Evolutionary conservation across 2,329 filamentous ascomycete species (phyloP), one percentile per base, ranked within the genome.

Genomic region (Colletotrichum salicis): DNA sequence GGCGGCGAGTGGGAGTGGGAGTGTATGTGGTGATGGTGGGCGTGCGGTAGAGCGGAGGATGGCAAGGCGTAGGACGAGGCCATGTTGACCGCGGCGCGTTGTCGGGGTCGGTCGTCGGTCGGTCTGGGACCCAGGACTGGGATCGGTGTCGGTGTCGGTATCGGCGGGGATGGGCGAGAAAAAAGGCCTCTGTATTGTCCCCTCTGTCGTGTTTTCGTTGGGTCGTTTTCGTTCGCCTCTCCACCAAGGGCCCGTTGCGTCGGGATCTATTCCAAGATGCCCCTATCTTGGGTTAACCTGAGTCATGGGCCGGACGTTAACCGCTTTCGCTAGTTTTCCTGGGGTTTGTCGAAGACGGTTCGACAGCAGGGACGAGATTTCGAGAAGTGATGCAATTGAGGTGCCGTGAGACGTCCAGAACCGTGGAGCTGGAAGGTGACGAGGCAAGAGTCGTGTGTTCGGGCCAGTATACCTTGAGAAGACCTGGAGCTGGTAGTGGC

Each of bases 41-140:
- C 84, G 74, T 86, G 86, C 64, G 85, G 84, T 57, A 88, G 78
- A 51, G 86, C 82, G 45, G 86, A 83, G 45, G 86, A 84, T n/a
- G 88, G 88, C 66, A 90, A 79, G 63, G 84, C 82, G 77, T 88
- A 90, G 27, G 88, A 85, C 48, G 87, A 86, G 71, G 86, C 83
- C 85, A 88, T 88, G 8, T 48, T 37, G 54, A 71, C 69, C n/a
- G 48, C 59, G 48, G 35, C 33, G 58, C 37, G 59, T 41, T 33
- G 45, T 59, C 4, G 55, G 19, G 29, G 65, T 69, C 69, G 69
- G 59, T 69, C 65, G 59, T 69, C 65, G 45, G 65, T 69, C 69
- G 69, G 59, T 69, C 59, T 69, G 65, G 65, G 65, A n/a, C 41
- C 45, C 12, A 22, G 60, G n/a, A 45, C 58, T 31, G 57, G 29